Conservation (phyloP, 805 yeast genomes). For the Kregervanrija fluxuum region DNA sequence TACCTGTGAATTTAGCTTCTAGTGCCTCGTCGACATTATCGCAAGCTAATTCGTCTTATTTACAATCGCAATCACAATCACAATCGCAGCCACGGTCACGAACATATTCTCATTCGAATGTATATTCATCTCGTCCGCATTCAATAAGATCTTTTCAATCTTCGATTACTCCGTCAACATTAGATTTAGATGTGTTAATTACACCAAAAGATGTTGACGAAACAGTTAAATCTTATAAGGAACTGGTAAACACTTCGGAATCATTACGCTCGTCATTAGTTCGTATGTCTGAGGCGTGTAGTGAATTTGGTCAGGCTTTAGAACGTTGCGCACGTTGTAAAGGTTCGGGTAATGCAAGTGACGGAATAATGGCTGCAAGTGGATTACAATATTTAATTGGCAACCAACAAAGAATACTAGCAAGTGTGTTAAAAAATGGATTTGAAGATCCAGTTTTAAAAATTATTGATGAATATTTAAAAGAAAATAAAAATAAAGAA, state of each 20-base stretch:
- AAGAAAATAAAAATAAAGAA: slow-evolving; percentile 41
- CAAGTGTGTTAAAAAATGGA: slow-evolving; percentile 45
- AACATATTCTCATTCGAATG: background rate
- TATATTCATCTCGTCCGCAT: background rate
- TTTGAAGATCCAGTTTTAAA: slow-evolving; percentile 47
- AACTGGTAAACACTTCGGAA: slow-evolving; percentile 39
- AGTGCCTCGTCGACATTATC: too few relatives aligned
- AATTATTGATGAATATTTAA: slow-evolving; percentile 38
- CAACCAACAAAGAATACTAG: slow-evolving; percentile 68
- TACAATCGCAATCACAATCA: background rate
- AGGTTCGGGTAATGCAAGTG: slow-evolving; percentile 53
- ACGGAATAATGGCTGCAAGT: slow-evolving; percentile 63
- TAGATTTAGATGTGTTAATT: slow-evolving; percentile 54
- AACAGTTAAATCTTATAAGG: slow-evolving; percentile 41
- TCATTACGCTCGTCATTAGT: slow-evolving; percentile 40
- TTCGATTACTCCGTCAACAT: slow-evolving; percentile 44
- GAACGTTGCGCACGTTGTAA: slow-evolving; percentile 57
- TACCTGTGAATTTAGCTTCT: too few relatives aligned
- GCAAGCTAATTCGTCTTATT: background rate
- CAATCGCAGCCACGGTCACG: background rate
- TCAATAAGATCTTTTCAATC: slow-evolving; percentile 28
- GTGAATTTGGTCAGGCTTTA: slow-evolving; percentile 62
- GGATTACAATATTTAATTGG: slow-evolving; percentile 73
- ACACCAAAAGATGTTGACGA: slow-evolving; percentile 52
- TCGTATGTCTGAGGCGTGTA: slow-evolving; percentile 50